phyloP scores from a whole-genome alignment of 768 basidiomycete species.

The Fibroporia radiculosa region DNA sequence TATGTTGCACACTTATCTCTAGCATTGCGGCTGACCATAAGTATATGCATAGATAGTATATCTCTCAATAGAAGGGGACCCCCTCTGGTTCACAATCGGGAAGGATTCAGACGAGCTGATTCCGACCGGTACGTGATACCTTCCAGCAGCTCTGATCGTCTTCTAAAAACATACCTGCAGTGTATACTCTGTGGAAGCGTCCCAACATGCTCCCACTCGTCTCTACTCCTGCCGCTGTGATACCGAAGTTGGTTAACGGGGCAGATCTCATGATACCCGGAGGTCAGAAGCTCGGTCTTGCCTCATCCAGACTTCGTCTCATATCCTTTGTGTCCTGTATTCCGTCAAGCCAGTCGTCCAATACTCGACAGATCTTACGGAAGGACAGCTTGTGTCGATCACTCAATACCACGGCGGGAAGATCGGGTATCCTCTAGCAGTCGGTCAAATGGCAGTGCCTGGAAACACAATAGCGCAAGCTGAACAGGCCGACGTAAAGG shows the following conservation, averaged over 20 bases:
- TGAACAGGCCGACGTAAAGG: slow-evolving; percentile 43
- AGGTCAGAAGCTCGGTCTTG: slow-evolving; percentile 37
- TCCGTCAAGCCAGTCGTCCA: slow-evolving; percentile 49
- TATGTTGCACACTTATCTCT: slow-evolving; percentile 25
- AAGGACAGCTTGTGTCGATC: slow-evolving; percentile 56
- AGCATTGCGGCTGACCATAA: neutral
- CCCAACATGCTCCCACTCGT: slow-evolving; percentile 59
- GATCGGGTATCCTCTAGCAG: slow-evolving; percentile 55
- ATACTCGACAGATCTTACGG: slow-evolving; percentile 33
- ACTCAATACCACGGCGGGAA: slow-evolving; percentile 35
- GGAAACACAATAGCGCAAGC: slow-evolving; percentile 33
- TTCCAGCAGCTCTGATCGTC: neutral
- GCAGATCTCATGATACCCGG: slow-evolving; percentile 88
- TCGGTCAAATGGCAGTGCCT: slow-evolving; percentile 63
- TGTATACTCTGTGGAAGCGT: slow-evolving; percentile 77
- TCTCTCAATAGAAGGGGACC: slow-evolving; percentile 56
- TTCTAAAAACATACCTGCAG: slow-evolving; percentile 19
- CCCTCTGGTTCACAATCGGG: slow-evolving; percentile 72
- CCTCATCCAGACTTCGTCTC: slow-evolving; percentile 2
- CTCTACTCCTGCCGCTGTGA: slow-evolving; percentile 64
- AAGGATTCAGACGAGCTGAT: slow-evolving; percentile 61
- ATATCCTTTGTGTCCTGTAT: neutral
- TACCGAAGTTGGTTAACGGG: slow-evolving; percentile 66
- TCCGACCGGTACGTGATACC: slow-evolving; percentile 54
- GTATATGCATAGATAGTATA: slow-evolving; percentile 46